Percentiles rank a stretch among this genome's conserved stretches.
Evolutionary conservation across 768 basidiomycete genomes (phyloP).

Genomic region (Ephemerocybe angulata): DNA sequence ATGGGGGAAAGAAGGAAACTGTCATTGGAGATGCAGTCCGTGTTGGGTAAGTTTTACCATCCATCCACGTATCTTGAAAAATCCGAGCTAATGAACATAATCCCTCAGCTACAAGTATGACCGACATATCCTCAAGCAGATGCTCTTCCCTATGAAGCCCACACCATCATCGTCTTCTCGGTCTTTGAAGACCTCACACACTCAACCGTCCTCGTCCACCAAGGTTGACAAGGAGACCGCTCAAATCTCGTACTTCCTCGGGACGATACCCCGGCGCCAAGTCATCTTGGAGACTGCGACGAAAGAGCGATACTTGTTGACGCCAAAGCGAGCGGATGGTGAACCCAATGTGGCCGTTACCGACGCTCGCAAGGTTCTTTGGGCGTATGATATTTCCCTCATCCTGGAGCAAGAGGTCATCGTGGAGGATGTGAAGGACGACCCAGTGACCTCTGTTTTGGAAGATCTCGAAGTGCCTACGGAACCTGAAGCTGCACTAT

Average conservation of each 20-base stretch:
- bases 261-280: slow-evolving; percentile 18
- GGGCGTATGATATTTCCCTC: slow-evolving; percentile 36
- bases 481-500: background rate
- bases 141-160: background rate
- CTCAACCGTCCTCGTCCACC: background rate
- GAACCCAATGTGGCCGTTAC: slow-evolving; percentile 24
- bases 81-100: background rate
- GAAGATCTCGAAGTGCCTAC: background rate
- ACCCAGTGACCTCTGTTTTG: background rate
- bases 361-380: slow-evolving; percentile 5
- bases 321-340: background rate
- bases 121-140: slow-evolving; percentile 2
- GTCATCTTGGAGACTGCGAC: slow-evolving; percentile 36
- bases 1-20: background rate
- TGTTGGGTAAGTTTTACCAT: slow-evolving; percentile 5
- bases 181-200: background rate
- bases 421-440: slow-evolving; percentile 13
- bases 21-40: background rate
- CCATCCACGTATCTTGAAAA: background rate
- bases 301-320: slow-evolving; percentile 37
- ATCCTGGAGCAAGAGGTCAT: slow-evolving; percentile 32
- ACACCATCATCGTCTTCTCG: background rate
- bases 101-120: slow-evolving; percentile 3
- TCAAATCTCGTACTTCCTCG: background rate
- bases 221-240: background rate